Evolutionary conservation across 164 flowering plant genomes (phyloP).

Genomic region (Kingdonia uniflora): DNA sequence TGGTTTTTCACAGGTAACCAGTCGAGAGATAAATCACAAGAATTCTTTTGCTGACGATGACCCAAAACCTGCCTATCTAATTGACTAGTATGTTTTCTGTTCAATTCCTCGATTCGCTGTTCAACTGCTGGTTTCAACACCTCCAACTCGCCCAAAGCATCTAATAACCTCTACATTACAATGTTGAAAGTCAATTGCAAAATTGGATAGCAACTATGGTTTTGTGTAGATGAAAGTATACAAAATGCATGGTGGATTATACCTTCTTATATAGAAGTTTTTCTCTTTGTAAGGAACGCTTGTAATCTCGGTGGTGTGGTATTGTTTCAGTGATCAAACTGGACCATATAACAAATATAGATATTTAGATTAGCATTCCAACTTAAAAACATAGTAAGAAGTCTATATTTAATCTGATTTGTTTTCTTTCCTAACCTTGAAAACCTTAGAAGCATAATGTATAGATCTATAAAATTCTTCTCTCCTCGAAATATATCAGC

Average conservation of each 20-base stretch:
- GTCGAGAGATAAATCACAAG: constrained; percentile 23
- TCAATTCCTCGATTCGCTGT: constrained; percentile 39
- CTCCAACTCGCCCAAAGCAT: constrained; percentile 68
- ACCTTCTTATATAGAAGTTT: constrained; percentile 50
- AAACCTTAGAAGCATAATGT: constrained; percentile 79
- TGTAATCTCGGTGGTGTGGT: constrained; percentile 78
- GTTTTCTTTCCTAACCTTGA: constrained; percentile 52
- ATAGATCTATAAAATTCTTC: constrained; percentile 70
- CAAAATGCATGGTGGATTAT: constrained; percentile 1
- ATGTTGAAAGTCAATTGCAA: constrained; percentile 6
- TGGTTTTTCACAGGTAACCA: constrained; percentile 32
- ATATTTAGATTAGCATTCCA: not conserved
- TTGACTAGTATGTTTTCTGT: constrained; percentile 31
- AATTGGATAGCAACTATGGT: not conserved
- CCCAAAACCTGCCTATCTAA: constrained; percentile 16
- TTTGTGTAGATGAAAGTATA: not conserved
- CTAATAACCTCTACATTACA: constrained; percentile 45
- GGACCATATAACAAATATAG: constrained; percentile 11
- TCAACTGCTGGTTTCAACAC: constrained; percentile 57
- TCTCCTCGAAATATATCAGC: constrained; percentile 84
- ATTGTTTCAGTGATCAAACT: constrained; percentile 87
- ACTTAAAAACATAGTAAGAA: not conserved
- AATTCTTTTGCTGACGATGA: constrained; percentile 16
- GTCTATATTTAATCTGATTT: not conserved
- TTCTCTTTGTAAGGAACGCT: constrained; percentile 31